A percentile compares a stretch with the other conserved stretches of the same genome.
Conservation (phyloP, 257 asterid species). For the Nicotiana sylvestris region DNA sequence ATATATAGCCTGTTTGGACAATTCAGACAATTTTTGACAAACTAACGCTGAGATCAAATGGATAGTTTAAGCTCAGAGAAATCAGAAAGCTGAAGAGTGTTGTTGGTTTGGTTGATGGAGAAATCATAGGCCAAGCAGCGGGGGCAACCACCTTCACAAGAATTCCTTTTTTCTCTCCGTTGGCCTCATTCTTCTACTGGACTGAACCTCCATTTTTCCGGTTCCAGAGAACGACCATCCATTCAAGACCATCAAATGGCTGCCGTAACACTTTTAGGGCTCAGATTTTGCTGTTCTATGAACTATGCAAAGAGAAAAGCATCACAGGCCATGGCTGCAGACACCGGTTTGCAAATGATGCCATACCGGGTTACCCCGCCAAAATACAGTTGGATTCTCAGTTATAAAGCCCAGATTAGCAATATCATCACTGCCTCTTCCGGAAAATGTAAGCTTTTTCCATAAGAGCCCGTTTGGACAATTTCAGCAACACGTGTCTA, state of each 20-base stretch:
- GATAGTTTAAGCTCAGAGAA: not conserved
- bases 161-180: not conserved
- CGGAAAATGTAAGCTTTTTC: constrained; percentile 5
- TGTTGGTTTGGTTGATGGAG: not conserved
- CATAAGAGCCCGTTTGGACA: constrained; percentile 14
- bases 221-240: not conserved
- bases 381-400: constrained; percentile 16
- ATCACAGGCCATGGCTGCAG: constrained; percentile 28
- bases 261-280: not conserved
- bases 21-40: not conserved
- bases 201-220: too few species aligned
- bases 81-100: not conserved
- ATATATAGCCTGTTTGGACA: not conserved
- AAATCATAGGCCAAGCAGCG: not conserved
- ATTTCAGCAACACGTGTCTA: not conserved
- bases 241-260: not conserved
- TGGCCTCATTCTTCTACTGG: not conserved
- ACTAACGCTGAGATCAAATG: not conserved
- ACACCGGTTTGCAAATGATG: not conserved
- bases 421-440: not conserved
- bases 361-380: constrained; percentile 20
- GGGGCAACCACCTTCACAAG: constrained; percentile 7
- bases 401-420: not conserved
- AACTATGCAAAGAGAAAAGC: not conserved
- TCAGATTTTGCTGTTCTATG: constrained; percentile 3